phyloP scores from a whole-genome alignment of 2,329 filamentous ascomycete species.

The Aspergillus vadensis region DNA sequence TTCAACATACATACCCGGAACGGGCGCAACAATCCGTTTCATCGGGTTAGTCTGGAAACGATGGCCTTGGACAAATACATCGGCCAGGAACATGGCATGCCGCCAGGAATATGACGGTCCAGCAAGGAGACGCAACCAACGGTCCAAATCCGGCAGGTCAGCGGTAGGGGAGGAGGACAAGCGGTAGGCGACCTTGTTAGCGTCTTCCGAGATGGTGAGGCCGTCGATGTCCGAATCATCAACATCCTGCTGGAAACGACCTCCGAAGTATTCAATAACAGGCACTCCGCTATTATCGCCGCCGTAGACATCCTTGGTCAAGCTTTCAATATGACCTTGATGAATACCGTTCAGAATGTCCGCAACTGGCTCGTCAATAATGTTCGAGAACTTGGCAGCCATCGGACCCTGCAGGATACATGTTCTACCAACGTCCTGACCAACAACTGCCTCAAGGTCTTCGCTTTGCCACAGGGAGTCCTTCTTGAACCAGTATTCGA shows the following conservation, averaged over 20 bases:
- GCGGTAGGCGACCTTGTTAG: conserved; percentile 79
- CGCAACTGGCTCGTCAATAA: conserved; percentile 90
- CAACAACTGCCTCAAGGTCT: conserved; percentile 92
- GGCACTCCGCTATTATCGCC: conserved; percentile 75
- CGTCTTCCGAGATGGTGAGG: conserved; percentile 77
- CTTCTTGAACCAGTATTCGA: conserved; percentile 99
- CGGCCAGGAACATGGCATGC: conserved; percentile 88
- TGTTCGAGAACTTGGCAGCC: conserved; percentile 84
- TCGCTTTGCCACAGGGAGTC: conserved; percentile 99
- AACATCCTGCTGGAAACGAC: conserved; percentile 71
- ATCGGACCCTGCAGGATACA: conserved; percentile 96
- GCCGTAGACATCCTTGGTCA: conserved; percentile 78
- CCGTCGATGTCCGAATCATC: conserved; percentile 80
- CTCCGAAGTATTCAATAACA: conserved; percentile 91
- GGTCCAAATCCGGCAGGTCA: conserved; percentile 74
- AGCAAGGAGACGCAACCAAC: conserved; percentile 86
- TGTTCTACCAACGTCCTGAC: conserved; percentile 91
- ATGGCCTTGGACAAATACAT: conserved; percentile 91
- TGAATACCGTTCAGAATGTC: conserved; percentile 92
- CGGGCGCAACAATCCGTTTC: conserved; percentile 84
- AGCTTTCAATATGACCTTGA: conserved; percentile 76
- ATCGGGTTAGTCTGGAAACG: conserved; percentile 98
- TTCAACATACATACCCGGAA: conserved; percentile 85
- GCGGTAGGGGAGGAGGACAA: conserved; percentile 74
- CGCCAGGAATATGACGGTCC: conserved; percentile 88